phyloP scores from a whole-genome alignment of 1,139 yeast species.

The Yamadazyma siamensis region DNA sequence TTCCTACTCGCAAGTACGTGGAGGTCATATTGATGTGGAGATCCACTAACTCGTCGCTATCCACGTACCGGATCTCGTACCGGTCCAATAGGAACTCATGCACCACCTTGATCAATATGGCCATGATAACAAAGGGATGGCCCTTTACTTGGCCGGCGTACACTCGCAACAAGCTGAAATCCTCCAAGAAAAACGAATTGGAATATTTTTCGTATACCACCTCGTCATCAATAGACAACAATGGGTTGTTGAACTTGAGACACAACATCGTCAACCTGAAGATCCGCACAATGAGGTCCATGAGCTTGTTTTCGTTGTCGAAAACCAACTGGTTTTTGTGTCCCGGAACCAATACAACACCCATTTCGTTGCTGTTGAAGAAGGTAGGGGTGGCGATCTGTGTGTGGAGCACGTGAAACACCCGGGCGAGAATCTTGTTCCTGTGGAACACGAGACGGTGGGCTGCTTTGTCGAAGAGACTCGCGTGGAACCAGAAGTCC shows the following conservation, averaged over 20 bases:
- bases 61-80: constrained; percentile 8
- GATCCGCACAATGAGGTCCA: constrained; percentile 6
- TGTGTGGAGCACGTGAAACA: constrained; percentile 11
- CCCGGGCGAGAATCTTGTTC: constrained; percentile 7
- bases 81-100: constrained; percentile 15
- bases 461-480: constrained; percentile 22
- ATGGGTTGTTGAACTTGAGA: constrained; percentile 9
- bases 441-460: constrained; percentile 16
- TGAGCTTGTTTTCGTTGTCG: constrained; percentile 3
- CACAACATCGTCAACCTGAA: constrained; percentile 7
- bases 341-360: constrained; percentile 1
- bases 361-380: constrained; percentile 1
- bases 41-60: constrained; percentile 3
- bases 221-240: constrained; percentile 5
- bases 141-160: constrained; percentile 25
- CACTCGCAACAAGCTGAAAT: constrained; percentile 24
- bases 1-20: constrained; percentile 7
- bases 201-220: constrained; percentile 9
- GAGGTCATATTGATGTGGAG: constrained; percentile 7
- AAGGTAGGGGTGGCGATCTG: constrained; percentile 6
- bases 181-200: constrained; percentile 19
- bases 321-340: constrained; percentile 3
- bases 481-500: constrained; percentile 22
- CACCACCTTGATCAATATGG: constrained; percentile 21
- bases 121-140: constrained; percentile 18